These are phyloP conservation scores for Nakazawaea holstii DNA, from an alignment of 805 yeast genomes.

Conservation along the genomic window DNA sequence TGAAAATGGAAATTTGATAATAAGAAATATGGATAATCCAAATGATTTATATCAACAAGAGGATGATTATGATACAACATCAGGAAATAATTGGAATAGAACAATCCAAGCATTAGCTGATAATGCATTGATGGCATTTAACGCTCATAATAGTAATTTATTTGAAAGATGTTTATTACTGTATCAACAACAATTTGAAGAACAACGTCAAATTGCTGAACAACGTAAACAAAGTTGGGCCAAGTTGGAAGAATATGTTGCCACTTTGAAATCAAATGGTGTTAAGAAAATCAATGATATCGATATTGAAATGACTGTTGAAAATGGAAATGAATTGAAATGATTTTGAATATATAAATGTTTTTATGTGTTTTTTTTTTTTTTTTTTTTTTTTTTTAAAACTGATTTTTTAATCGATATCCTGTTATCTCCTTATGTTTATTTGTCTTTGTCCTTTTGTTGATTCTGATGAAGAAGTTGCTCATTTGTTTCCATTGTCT, in stretches of 20 bases:
- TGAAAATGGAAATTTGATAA: conserved; percentile 10
- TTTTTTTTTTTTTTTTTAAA: too few relatives aligned
- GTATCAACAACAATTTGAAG: conserved; percentile 75
- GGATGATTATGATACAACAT: conserved; percentile 34
- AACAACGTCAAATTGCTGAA: conserved; percentile 58
- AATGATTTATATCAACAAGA: conserved; percentile 21
- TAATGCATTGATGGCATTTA: conserved; percentile 84
- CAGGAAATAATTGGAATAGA: conserved; percentile 74
- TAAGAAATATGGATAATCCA: conserved; percentile 2
- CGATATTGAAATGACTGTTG: not conserved
- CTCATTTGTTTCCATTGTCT: too few relatives aligned
- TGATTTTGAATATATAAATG: too few relatives aligned
- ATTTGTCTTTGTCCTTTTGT: too few relatives aligned
- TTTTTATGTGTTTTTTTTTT: too few relatives aligned
- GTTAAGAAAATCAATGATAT: conserved; percentile 14
- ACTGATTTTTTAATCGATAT: too few relatives aligned
- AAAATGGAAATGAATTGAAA: too few relatives aligned
- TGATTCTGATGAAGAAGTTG: too few relatives aligned
- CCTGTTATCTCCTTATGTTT: too few relatives aligned
- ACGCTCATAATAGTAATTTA: conserved; percentile 86
- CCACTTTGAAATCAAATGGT: conserved; percentile 17
- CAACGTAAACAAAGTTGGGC: conserved; percentile 69
- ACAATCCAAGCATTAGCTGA: conserved; percentile 88
- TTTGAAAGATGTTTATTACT: conserved; percentile 91
- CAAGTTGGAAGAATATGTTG: conserved; percentile 57